Conservation (phyloP, 371 early-diverging fungal species). For the Mucor mucedo region DNA sequence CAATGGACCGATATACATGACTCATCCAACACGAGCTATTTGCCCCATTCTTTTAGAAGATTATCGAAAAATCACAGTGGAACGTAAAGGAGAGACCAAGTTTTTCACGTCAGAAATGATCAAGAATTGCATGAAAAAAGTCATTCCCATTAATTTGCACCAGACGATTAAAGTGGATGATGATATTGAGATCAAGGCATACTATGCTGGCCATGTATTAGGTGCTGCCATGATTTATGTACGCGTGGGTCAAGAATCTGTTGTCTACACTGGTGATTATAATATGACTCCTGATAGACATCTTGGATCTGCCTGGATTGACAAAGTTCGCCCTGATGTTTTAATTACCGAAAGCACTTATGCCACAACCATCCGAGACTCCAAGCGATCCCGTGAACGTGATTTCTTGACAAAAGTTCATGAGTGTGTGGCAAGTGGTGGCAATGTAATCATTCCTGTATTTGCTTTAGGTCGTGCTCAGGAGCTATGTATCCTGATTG, state of each 20-base stretch:
- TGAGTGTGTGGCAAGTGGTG: constrained; percentile 84
- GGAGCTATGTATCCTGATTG: constrained; percentile 94
- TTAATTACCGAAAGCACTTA: constrained; percentile 97
- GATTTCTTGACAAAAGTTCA: constrained; percentile 93
- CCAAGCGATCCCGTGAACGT: constrained; percentile 90
- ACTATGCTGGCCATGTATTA: constrained; percentile 98
- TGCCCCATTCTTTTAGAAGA: constrained; percentile 93
- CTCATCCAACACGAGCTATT: constrained; percentile 95
- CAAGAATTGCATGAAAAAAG: constrained; percentile 88
- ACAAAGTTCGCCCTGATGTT: constrained; percentile 86
- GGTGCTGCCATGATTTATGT: constrained; percentile 98
- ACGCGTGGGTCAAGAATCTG: constrained; percentile 76
- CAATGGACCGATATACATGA: constrained; percentile 96
- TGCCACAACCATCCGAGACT: constrained; percentile 94
- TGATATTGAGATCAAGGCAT: constrained; percentile 87
- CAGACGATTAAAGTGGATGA: constrained; percentile 86
- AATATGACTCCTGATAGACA: constrained; percentile 98
- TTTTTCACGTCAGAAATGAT: constrained; percentile 86
- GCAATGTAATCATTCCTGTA: constrained; percentile 95
- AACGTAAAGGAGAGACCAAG: constrained; percentile 85
- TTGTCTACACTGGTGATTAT: constrained; percentile 98
- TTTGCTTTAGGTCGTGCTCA: constrained; percentile 98
- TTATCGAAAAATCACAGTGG: constrained; percentile 87
- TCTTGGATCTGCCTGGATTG: constrained; percentile 94
- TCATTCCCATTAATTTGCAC: constrained; percentile 88